Conservation (phyloP, 306 rosid species). For the Lathyrus oleraceus region DNA sequence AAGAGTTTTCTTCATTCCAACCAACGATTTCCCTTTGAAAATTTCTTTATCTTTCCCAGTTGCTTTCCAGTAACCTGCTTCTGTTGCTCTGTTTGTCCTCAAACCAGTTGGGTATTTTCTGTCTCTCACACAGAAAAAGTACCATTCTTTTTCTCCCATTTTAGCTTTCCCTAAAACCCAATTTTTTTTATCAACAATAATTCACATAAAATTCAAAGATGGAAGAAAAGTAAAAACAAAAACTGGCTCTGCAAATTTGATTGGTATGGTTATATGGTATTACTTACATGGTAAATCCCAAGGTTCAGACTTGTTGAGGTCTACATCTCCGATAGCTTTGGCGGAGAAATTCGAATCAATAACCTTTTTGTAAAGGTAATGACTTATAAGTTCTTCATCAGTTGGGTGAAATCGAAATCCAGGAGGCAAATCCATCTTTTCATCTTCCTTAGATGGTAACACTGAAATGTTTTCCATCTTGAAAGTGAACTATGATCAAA, state of each 20-base stretch:
- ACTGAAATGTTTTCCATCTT: slow-evolving; percentile 54
- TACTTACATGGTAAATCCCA: slow-evolving; percentile 93
- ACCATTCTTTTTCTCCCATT: slow-evolving; percentile 97
- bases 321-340: slow-evolving; percentile 89
- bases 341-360: slow-evolving; percentile 56
- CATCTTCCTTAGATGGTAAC: slow-evolving; percentile 43
- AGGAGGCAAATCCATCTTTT: slow-evolving; percentile 69
- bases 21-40: slow-evolving; percentile 73
- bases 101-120: slow-evolving; percentile 94
- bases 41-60: slow-evolving; percentile 95
- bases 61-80: slow-evolving; percentile 96
- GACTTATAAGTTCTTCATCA: slow-evolving; percentile 95
- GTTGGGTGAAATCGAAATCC: slow-evolving; percentile 96
- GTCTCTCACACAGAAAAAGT: slow-evolving; percentile 93
- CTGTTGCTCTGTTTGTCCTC: slow-evolving; percentile 95
- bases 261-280: background rate
- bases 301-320: slow-evolving; percentile 94
- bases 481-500: background rate
- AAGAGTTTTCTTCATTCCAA: slow-evolving; percentile 95
- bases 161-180: slow-evolving; percentile 72
- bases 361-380: slow-evolving; percentile 70
- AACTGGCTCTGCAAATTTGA: background rate
- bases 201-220: background rate
- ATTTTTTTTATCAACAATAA: background rate
- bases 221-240: background rate